Evolutionary conservation across 148 eudicot species (phyloP).

Genomic region (Fagopyrum tataricum): DNA sequence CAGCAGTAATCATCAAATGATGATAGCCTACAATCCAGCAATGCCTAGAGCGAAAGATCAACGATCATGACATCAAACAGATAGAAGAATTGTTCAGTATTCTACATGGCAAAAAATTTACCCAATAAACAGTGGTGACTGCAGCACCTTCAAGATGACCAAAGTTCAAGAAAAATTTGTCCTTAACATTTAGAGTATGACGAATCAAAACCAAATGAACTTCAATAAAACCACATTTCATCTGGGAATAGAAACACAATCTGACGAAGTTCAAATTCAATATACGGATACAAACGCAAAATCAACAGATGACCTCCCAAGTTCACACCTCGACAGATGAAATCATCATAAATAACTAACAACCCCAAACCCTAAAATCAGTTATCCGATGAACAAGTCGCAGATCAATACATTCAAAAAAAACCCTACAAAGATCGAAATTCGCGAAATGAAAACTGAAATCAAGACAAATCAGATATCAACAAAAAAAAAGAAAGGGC

Average conservation of each 20-base stretch:
- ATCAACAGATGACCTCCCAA: background rate
- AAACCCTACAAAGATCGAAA: background rate
- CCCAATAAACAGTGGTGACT: background rate
- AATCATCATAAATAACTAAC: background rate
- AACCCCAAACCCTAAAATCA: background rate
- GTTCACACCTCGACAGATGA: background rate
- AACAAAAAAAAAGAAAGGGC: conserved; percentile 3
- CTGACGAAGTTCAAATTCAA: no score
- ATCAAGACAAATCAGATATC: conserved; percentile 2
- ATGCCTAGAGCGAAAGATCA: background rate
- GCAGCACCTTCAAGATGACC: background rate
- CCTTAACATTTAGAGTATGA: background rate
- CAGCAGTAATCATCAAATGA: background rate
- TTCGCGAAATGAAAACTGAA: background rate
- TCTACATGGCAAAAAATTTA: background rate
- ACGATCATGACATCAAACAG: background rate
- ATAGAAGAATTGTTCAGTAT: background rate
- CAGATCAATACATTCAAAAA: background rate
- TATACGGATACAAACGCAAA: no score
- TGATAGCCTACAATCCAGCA: background rate
- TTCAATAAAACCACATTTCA: background rate
- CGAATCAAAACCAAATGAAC: background rate
- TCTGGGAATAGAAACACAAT: no score
- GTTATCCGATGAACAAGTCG: background rate
- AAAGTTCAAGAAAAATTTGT: background rate